Conservation (phyloP, 495 filamentous ascomycete species). For the Penicillium bialowiezense region DNA sequence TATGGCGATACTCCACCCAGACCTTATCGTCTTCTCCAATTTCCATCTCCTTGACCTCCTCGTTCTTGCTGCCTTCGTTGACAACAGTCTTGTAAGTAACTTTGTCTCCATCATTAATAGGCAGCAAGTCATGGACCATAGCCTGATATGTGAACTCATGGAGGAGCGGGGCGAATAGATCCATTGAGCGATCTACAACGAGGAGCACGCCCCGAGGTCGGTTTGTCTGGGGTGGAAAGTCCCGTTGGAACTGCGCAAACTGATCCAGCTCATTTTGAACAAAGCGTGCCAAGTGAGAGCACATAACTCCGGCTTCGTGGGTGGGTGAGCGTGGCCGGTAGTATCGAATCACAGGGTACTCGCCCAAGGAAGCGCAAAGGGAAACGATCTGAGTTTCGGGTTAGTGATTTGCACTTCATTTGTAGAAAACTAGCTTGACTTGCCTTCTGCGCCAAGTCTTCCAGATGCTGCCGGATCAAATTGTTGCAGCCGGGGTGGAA, state of each 20-base stretch:
- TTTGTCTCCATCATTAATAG: conserved; percentile 83
- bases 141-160: conserved; percentile 99
- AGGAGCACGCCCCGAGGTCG: conserved; percentile 81
- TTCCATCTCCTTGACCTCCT: conserved; percentile 84
- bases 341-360: conserved; percentile 89
- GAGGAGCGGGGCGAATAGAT: conserved; percentile 77
- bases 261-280: conserved; percentile 86
- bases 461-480: conserved; percentile 75
- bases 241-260: conserved; percentile 74
- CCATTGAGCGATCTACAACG: conserved; percentile 90
- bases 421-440: conserved; percentile 4
- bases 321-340: conserved; percentile 70
- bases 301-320: conserved; percentile 86
- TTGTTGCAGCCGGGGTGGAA: conserved; percentile 89
- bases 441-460: conserved; percentile 84
- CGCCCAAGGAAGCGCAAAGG: conserved; percentile 78
- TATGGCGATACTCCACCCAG: conserved; percentile 89
- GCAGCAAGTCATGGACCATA: conserved; percentile 91
- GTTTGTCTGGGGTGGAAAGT: conserved; percentile 78
- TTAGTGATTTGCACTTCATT: conserved; percentile 19
- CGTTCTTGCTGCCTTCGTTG: conserved; percentile 64
- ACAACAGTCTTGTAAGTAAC: conserved; percentile 75
- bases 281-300: conserved; percentile 83
- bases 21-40: conserved; percentile 85
- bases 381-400: conserved; percentile 64